These are phyloP conservation scores for Centrapalus pauciflorus DNA, from an alignment of 129 eudicot genomes.

Conservation along the genomic window DNA sequence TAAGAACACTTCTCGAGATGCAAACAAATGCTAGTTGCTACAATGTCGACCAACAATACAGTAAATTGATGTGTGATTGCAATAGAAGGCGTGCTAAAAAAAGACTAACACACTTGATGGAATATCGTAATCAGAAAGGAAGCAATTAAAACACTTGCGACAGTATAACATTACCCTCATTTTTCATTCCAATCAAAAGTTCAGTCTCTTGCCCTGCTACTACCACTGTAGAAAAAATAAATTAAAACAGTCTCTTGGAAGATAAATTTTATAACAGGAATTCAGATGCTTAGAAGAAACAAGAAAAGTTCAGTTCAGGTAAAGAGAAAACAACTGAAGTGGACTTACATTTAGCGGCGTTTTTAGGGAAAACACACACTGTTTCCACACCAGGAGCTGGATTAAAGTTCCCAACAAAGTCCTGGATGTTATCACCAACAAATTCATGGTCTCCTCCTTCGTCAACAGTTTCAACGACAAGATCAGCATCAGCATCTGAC, in stretches of 20 bases:
- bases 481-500: slow-evolving; percentile 37
- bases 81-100: background rate
- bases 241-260: background rate
- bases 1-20: slow-evolving; percentile 8
- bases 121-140: background rate
- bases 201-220: slow-evolving; percentile 82
- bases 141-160: background rate
- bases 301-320: background rate
- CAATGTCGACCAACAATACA: background rate
- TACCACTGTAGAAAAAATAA: slow-evolving; percentile 49
- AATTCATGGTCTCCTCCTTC: slow-evolving; percentile 63
- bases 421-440: slow-evolving; percentile 66
- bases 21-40: background rate
- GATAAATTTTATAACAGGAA: background rate
- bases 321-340: background rate
- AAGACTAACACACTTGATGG: background rate
- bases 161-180: slow-evolving; percentile 56
- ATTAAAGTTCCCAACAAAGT: slow-evolving; percentile 51
- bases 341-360: slow-evolving; percentile 53
- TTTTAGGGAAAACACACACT: slow-evolving; percentile 87
- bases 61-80: background rate
- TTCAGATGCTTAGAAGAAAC: background rate
- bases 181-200: slow-evolving; percentile 75
- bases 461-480: slow-evolving; percentile 40
- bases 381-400: slow-evolving; percentile 89